These are phyloP conservation scores for Lupinus albus DNA, from an alignment of 306 rosid species.

Conservation along the genomic window DNA sequence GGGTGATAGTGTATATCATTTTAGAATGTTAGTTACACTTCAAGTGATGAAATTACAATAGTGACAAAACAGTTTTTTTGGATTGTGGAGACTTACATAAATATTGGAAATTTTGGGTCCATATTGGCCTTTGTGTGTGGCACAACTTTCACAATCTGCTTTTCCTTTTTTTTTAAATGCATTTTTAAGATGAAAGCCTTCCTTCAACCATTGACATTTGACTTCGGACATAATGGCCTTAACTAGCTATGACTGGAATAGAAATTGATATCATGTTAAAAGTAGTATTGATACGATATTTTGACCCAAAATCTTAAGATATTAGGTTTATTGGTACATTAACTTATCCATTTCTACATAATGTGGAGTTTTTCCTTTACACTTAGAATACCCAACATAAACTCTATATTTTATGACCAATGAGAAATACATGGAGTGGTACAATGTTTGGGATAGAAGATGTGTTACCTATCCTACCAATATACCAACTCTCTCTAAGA, in stretches of 20 bases:
- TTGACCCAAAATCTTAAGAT: too few relatives aligned
- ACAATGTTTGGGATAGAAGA: too few relatives aligned
- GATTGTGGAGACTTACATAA: slow-evolving; percentile 42
- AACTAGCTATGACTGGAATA: slow-evolving; percentile 20
- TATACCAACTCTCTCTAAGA: not conserved
- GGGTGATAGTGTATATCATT: not conserved
- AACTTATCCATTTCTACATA: too few relatives aligned
- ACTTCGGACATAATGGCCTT: slow-evolving; percentile 24
- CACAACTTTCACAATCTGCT: slow-evolving; percentile 43
- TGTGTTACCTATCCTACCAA: too few relatives aligned
- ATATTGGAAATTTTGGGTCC: slow-evolving; percentile 38
- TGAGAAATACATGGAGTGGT: too few relatives aligned
- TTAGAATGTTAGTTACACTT: slow-evolving; percentile 31
- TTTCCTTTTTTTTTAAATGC: slow-evolving; percentile 36
- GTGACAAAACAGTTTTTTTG: slow-evolving; percentile 42
- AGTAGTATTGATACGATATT: too few relatives aligned
- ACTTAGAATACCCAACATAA: too few relatives aligned
- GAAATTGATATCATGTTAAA: not conserved
- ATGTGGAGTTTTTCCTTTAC: too few relatives aligned
- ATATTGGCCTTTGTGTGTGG: slow-evolving; percentile 28
- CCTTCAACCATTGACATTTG: slow-evolving; percentile 36
- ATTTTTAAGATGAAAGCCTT: slow-evolving; percentile 29
- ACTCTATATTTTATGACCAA: too few relatives aligned
- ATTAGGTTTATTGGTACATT: too few relatives aligned
- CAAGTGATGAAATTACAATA: not conserved